phyloP scores from a whole-genome alignment of 345 rosid genomes.

The Erucastrum elatum region DNA sequence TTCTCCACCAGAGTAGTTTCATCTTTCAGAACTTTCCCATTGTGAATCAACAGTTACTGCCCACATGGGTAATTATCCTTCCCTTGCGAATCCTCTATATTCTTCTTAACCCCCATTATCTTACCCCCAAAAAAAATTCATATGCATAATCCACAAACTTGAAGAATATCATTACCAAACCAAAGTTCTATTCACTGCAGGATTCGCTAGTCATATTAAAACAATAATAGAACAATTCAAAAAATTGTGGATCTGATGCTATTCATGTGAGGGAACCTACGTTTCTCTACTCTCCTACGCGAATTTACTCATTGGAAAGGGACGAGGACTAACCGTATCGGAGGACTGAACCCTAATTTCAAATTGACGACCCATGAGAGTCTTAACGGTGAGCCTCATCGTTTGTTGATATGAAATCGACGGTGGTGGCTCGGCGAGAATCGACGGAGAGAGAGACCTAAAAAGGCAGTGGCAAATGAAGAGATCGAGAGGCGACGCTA shows the following conservation, averaged over 20 bases:
- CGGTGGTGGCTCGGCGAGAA: slow-evolving; percentile 11
- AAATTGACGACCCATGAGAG: slow-evolving; percentile 93
- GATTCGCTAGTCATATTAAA: background rate
- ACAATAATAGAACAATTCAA: background rate
- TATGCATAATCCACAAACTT: background rate
- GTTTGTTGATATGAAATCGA: slow-evolving; percentile 26
- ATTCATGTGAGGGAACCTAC: background rate
- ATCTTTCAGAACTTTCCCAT: slow-evolving; percentile 97
- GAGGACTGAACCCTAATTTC: slow-evolving; percentile 91
- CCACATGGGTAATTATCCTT: slow-evolving; percentile 97
- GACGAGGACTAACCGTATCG: slow-evolving; percentile 64
- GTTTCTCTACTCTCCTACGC: slow-evolving; percentile 1
- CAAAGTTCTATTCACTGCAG: too few species aligned
- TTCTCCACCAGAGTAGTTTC: slow-evolving; percentile 84
- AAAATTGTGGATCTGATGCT: slow-evolving; percentile 26
- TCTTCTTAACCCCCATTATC: slow-evolving; percentile 98
- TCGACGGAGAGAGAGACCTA: slow-evolving; percentile 37
- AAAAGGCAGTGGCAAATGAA: background rate
- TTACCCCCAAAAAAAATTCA: slow-evolving; percentile 7
- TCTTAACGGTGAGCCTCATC: slow-evolving; percentile 97
- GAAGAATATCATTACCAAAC: background rate
- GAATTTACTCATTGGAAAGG: background rate
- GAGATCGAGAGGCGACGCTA: slow-evolving; percentile 31
- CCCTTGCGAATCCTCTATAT: slow-evolving; percentile 92
- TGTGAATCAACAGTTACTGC: slow-evolving; percentile 87